A percentile compares a stretch with the other conserved stretches of the same genome.
These are phyloP conservation scores for Vitellaria paradoxa DNA, from an alignment of 179 eudicot species.

Conservation along the genomic window DNA sequence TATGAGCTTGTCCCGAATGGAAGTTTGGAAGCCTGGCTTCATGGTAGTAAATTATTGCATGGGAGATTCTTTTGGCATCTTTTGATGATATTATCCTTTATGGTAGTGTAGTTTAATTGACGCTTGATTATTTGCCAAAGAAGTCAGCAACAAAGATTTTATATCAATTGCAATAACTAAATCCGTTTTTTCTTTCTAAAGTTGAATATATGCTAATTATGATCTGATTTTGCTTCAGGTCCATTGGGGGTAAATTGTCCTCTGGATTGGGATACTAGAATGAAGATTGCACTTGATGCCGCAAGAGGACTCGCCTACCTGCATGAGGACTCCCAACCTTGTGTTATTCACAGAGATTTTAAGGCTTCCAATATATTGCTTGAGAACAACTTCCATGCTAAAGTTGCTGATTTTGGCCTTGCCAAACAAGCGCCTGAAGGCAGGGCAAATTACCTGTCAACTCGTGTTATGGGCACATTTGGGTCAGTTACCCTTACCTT, in stretches of 20 bases:
- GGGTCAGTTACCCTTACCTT: conserved; percentile 58
- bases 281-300: conserved; percentile 99
- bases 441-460: conserved; percentile 72
- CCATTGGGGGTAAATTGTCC: conserved; percentile 89
- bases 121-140: background rate
- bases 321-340: conserved; percentile 97
- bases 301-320: conserved; percentile 97
- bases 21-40: conserved; percentile 92
- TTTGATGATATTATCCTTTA: background rate
- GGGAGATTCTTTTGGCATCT: background rate
- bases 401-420: conserved; percentile 99
- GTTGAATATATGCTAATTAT: background rate
- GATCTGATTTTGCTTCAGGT: conserved; percentile 40
- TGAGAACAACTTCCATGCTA: conserved; percentile 85
- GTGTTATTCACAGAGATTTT: conserved; percentile 96
- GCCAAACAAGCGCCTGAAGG: conserved; percentile 99
- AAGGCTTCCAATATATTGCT: conserved; percentile 95
- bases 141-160: background rate
- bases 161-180: background rate
- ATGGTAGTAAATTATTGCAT: conserved; percentile 48
- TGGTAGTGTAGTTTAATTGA: background rate
- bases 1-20: conserved; percentile 98
- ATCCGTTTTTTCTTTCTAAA: background rate
- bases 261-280: conserved; percentile 96
- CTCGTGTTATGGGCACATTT: conserved; percentile 99